phyloP scores from a whole-genome alignment of 164 flowering plant species.

The Hamamelis virginiana region DNA sequence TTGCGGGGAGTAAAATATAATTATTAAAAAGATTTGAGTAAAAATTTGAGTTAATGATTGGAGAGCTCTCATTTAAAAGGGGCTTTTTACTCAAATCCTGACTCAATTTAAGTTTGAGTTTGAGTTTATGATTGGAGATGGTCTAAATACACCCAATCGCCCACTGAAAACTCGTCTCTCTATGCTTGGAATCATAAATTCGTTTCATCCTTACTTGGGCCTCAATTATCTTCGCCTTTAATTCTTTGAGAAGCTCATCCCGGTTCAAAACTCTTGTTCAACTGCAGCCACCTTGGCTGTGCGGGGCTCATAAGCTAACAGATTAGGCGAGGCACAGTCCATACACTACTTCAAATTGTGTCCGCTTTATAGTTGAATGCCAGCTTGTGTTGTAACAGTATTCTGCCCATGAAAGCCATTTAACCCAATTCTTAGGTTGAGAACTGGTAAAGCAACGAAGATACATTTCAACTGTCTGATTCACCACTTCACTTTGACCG shows the following conservation, averaged over 20 bases:
- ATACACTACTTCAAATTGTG: constrained; percentile 15
- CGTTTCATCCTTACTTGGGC: constrained; percentile 2
- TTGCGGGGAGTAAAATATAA: too few species aligned
- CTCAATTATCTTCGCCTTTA: not conserved
- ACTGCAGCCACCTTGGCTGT: not conserved
- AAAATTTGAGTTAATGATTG: too few species aligned
- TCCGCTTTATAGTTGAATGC: too few species aligned
- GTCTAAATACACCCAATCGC: constrained; percentile 2
- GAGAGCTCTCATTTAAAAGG: too few species aligned
- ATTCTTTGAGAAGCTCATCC: not conserved
- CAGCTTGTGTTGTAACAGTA: constrained; percentile 11
- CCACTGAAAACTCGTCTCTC: not conserved
- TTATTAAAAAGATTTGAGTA: too few species aligned
- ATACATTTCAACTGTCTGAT: constrained; percentile 5
- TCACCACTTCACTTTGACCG: constrained; percentile 6
- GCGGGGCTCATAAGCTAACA: constrained; percentile 4
- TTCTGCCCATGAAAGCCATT: constrained; percentile 7
- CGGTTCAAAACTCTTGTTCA: not conserved
- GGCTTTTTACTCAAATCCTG: too few species aligned
- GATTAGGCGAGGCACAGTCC: not conserved
- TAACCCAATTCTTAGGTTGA: not conserved
- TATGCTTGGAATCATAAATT: too few species aligned
- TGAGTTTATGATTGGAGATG: too few species aligned
- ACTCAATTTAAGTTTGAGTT: too few species aligned
- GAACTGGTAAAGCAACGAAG: not conserved